phyloP scores from a whole-genome alignment of 2,329 filamentous ascomycete genomes.

The Nothomitra cinnamomea region DNA sequence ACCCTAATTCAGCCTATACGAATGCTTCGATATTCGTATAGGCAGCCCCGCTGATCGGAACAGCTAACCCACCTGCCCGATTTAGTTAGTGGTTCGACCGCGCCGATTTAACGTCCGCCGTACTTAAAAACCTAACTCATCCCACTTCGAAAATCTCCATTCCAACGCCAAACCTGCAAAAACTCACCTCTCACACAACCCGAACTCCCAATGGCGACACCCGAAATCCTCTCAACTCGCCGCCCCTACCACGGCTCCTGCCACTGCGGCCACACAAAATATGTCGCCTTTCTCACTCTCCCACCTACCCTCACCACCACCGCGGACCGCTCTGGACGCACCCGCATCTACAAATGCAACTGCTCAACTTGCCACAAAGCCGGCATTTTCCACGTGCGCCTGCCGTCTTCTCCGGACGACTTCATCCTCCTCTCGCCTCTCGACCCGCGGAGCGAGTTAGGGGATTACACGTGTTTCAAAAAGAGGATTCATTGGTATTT shows the following conservation, averaged over 20 bases:
- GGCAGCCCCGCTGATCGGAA: too few relatives aligned
- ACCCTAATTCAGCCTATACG: too few relatives aligned
- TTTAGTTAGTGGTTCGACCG: too few relatives aligned
- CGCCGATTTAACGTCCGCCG: too few relatives aligned
- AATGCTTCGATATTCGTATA: too few relatives aligned
- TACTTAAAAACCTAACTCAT: too few relatives aligned
- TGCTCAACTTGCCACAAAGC: conserved; percentile 33
- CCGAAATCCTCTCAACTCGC: conserved; percentile 11
- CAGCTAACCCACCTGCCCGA: too few relatives aligned
- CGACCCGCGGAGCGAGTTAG: conserved; percentile 22
- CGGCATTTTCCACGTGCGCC: conserved; percentile 29
- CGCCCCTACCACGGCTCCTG: conserved; percentile 26
- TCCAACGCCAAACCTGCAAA: too few relatives aligned
- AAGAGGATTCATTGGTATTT: conserved; percentile 26
- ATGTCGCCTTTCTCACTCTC: conserved; percentile 27
- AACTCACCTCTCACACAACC: too few relatives aligned
- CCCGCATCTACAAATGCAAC: conserved; percentile 28
- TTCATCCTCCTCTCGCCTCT: conserved; percentile 30
- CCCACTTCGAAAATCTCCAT: too few relatives aligned
- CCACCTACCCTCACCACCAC: conserved; percentile 18
- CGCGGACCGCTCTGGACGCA: too few relatives aligned
- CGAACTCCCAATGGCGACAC: too few relatives aligned
- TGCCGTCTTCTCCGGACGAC: conserved; percentile 22
- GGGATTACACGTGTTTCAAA: conserved; percentile 23
- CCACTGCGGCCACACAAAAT: conserved; percentile 29